phyloP scores from a whole-genome alignment of 2,329 filamentous ascomycete species.

The Exophiala bonariae region DNA sequence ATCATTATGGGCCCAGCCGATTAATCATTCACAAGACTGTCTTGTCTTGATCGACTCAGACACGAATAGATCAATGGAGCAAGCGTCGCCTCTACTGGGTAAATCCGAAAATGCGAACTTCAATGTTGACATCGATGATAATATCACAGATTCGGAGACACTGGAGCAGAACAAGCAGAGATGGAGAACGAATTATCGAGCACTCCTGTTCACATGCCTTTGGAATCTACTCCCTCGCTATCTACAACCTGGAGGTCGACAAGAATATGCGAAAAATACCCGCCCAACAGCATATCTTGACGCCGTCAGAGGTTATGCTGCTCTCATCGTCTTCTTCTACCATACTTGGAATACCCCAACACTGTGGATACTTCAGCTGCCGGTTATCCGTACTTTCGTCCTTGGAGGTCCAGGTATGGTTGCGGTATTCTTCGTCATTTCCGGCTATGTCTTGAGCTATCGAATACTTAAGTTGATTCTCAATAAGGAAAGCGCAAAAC shows the following conservation, averaged over 20 bases:
- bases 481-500: constrained; percentile 39
- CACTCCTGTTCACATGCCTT: background rate
- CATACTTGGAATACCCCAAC: constrained; percentile 38
- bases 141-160: too few species aligned
- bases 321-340: constrained; percentile 46
- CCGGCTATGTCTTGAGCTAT: constrained; percentile 48
- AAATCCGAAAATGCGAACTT: too few species aligned
- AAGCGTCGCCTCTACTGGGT: too few species aligned
- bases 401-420: constrained; percentile 31
- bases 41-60: too few species aligned
- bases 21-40: too few species aligned
- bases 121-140: too few species aligned
- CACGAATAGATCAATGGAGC: too few species aligned
- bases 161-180: too few species aligned
- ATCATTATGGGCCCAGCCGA: too few species aligned
- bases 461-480: constrained; percentile 39
- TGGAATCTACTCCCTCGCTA: background rate
- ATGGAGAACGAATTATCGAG: too few species aligned
- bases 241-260: background rate
- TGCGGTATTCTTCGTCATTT: constrained; percentile 51
- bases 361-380: constrained; percentile 25
- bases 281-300: constrained; percentile 33
- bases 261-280: background rate
- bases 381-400: constrained; percentile 39
- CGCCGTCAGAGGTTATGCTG: constrained; percentile 45